Evolutionary conservation across 2,329 filamentous ascomycete genomes (phyloP).

Genomic region (Lecanosticta acicola): DNA sequence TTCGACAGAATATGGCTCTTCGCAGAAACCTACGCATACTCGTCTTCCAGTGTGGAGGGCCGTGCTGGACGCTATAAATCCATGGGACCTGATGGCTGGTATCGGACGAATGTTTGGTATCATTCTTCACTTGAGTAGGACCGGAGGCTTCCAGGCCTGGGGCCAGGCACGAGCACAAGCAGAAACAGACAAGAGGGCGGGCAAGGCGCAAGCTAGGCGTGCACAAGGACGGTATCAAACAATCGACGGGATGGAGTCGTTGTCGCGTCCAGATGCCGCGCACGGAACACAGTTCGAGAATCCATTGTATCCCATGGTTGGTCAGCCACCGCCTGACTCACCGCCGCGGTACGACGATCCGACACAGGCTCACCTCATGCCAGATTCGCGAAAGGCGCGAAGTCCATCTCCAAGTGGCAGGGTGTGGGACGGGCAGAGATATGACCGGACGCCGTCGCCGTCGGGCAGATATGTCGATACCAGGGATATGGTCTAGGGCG

Average conservation of each 20-base stretch:
- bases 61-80: slow-evolving; percentile 7
- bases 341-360: slow-evolving; percentile 4
- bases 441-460: slow-evolving; percentile 6
- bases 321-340: slow-evolving; percentile 4
- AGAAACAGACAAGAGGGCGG: slow-evolving; percentile 7
- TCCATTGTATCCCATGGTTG: slow-evolving; percentile 3
- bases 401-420: slow-evolving; percentile 3
- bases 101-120: slow-evolving; percentile 3
- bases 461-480: slow-evolving; percentile 1
- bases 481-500: slow-evolving; percentile 7
- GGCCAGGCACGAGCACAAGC: slow-evolving; percentile 1
- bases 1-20: slow-evolving; percentile 18
- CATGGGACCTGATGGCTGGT: slow-evolving; percentile 3
- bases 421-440: slow-evolving; percentile 5
- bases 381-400: background rate
- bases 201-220: slow-evolving; percentile 1
- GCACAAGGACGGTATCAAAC: slow-evolving; percentile 12
- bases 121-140: slow-evolving; percentile 1
- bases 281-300: slow-evolving; percentile 2
- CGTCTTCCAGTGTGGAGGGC: slow-evolving; percentile 16
- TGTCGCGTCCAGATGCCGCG: slow-evolving; percentile 5
- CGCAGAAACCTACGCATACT: slow-evolving; percentile 6
- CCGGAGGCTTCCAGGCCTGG: slow-evolving; percentile 7
- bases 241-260: slow-evolving; percentile 11
- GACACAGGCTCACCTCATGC: slow-evolving; percentile 1